Base-by-base conservation (phyloP, 2,329 filamentous ascomycete genomes). In the Ophiosphaerella korrae region DNA sequence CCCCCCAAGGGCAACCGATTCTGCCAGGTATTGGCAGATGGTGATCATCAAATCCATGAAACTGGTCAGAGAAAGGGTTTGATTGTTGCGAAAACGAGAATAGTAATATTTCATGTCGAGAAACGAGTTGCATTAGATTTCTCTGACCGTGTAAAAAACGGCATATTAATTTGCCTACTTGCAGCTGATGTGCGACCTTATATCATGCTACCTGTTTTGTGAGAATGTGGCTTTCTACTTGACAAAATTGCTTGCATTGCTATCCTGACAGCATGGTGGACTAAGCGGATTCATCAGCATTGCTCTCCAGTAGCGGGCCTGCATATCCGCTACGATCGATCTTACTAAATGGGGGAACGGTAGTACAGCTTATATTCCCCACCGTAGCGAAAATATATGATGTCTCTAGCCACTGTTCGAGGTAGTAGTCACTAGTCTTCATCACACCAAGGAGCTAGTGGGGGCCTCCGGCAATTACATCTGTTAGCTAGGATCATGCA, bases 271-370 rank as follows among this genome's bases (percentile, higher is more conserved):
- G 29, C 7, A 21, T 38, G 13, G 16, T 16, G 21, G 2, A 35
- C 33, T 18, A 24, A 23, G 35, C 26, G 24, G 31, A 21, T 23
- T 9, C 34, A 16, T 32, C 11, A 14, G 23, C 18, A 24, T 24
- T 12, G 14, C 18, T 7, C 12, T n/a, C 34, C 5, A 14, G 9
- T 11, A 35, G 38, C 43, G 55, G 55, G 36, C 42, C 40, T 7
- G 38, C 45, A 35, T 40, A 45, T 53, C 52, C 52, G 47, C 52
- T 39, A 42, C 43, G 34, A 50, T 51, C 42, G 31, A 58, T 48
- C 50, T 50, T 55, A 34, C 52, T 53, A 33, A 18, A 41, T 53
- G 41, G 21, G 42, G 50, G 8, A 42, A 44, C 32, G 45, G 13
- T 43, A 1, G 16, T 23, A 39, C n/a, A 16, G n/a, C 26, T 37